Conservation (phyloP, 2,329 filamentous ascomycete species). For the Pseudocercospora macadamiae region DNA sequence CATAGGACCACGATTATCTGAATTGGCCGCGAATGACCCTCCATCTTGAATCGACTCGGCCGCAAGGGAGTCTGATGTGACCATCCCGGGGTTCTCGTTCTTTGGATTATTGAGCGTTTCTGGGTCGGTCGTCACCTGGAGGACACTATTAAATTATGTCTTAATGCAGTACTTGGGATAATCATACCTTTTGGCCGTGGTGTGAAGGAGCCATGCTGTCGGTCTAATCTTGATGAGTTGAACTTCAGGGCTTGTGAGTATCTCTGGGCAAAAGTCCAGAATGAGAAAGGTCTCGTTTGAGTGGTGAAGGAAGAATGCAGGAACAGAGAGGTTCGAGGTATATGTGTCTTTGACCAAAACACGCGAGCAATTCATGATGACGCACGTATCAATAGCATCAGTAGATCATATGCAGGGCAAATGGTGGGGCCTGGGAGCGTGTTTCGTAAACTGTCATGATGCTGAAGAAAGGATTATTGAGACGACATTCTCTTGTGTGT, state of each 20-base stretch:
- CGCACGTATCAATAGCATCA: neutral
- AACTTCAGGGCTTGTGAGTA: too few species aligned
- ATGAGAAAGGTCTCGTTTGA: too few species aligned
- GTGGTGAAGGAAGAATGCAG: neutral
- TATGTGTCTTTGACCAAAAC: neutral
- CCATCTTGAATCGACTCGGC: slow-evolving; percentile 67
- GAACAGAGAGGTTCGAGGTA: neutral
- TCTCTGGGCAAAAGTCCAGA: too few species aligned
- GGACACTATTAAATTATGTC: neutral
- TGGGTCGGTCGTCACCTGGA: slow-evolving; percentile 43
- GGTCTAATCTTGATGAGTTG: neutral
- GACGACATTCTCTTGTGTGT: too few species aligned
- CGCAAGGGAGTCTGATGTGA: slow-evolving; percentile 73
- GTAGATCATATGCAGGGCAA: slow-evolving; percentile 5
- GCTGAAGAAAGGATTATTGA: too few species aligned
- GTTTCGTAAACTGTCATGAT: too few species aligned
- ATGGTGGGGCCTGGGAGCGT: neutral
- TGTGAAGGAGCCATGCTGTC: neutral
- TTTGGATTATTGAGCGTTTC: slow-evolving; percentile 54
- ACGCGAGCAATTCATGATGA: neutral
- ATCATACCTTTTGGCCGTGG: neutral
- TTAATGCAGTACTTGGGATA: too few species aligned
- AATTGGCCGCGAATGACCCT: slow-evolving; percentile 63
- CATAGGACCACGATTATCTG: slow-evolving; percentile 54
- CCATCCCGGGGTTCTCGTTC: slow-evolving; percentile 64